Evolutionary conservation across 2,329 filamentous ascomycete species (phyloP).

Genomic region (Neofusicoccum laricinum): DNA sequence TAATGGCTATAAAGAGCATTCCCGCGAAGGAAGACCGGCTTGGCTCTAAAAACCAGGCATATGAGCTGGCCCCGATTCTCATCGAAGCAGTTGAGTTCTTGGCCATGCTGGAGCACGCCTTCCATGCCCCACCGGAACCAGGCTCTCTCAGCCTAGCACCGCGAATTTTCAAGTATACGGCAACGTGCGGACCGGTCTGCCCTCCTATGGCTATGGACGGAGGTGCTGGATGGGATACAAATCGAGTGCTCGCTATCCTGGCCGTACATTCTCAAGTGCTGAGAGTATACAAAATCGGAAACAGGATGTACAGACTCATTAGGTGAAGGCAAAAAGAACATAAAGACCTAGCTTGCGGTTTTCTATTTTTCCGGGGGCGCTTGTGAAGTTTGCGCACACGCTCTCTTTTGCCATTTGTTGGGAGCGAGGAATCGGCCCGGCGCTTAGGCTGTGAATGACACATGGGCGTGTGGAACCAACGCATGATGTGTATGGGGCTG

Average conservation of each 20-base stretch:
- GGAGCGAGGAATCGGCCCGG: background rate
- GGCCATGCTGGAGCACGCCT: background rate
- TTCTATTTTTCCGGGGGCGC: background rate
- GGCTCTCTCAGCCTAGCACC: too few species aligned
- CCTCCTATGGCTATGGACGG: too few species aligned
- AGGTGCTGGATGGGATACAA: background rate
- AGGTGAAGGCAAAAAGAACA: background rate
- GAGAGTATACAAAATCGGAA: background rate
- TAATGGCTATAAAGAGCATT: too few species aligned
- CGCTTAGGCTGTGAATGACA: slow-evolving; percentile 6
- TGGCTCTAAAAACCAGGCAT: background rate
- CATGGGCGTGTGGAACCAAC: slow-evolving; percentile 2
- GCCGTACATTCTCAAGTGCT: background rate
- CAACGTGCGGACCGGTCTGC: too few species aligned
- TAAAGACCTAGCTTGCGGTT: background rate
- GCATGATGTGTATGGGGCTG: background rate
- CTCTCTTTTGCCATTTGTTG: background rate
- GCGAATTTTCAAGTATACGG: too few species aligned
- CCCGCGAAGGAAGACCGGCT: background rate
- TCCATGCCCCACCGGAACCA: too few species aligned
- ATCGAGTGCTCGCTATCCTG: background rate
- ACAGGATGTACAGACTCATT: background rate
- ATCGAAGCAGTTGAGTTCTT: background rate
- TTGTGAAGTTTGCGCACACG: background rate
- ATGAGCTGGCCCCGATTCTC: background rate